These are phyloP conservation scores for Chlamydomonas urium DNA, from an alignment of 139 green algal genomes.

Conservation along the genomic window DNA sequence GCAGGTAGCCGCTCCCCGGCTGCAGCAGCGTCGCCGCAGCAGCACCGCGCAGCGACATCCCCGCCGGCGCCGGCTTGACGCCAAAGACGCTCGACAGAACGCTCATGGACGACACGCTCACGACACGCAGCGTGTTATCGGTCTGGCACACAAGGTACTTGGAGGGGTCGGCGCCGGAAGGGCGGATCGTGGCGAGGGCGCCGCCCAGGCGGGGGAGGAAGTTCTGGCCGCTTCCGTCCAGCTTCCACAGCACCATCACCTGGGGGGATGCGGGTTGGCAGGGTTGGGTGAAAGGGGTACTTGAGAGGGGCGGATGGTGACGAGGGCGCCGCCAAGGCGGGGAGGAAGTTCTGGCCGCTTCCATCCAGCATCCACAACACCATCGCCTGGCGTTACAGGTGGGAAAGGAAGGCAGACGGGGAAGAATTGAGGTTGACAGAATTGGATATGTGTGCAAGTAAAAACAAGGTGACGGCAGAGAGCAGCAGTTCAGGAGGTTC, in stretches of 20 bases:
- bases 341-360: slow-evolving; percentile 30
- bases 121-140: slow-evolving; percentile 70
- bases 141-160: slow-evolving; percentile 52
- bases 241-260: slow-evolving; percentile 80
- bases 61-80: slow-evolving; percentile 33
- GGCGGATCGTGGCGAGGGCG: slow-evolving; percentile 44
- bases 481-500: no score
- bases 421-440: no score
- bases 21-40: slow-evolving; percentile 21
- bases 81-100: slow-evolving; percentile 45
- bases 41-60: slow-evolving; percentile 11
- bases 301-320: slow-evolving; percentile 36
- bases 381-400: no score
- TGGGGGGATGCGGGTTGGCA: no score
- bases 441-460: no score
- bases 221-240: slow-evolving; percentile 35
- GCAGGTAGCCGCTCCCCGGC: slow-evolving; percentile 33
- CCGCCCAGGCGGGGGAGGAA: slow-evolving; percentile 65
- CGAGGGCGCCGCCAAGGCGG: slow-evolving; percentile 67
- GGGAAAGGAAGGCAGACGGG: no score
- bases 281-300: no score
- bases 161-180: slow-evolving; percentile 43
- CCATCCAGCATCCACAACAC: slow-evolving; percentile 73
- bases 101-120: slow-evolving; percentile 57
- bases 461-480: slow-evolving; percentile 34